Conservation (phyloP, 371 early-diverging fungal genomes). For the Rhizopus microsporus region DNA sequence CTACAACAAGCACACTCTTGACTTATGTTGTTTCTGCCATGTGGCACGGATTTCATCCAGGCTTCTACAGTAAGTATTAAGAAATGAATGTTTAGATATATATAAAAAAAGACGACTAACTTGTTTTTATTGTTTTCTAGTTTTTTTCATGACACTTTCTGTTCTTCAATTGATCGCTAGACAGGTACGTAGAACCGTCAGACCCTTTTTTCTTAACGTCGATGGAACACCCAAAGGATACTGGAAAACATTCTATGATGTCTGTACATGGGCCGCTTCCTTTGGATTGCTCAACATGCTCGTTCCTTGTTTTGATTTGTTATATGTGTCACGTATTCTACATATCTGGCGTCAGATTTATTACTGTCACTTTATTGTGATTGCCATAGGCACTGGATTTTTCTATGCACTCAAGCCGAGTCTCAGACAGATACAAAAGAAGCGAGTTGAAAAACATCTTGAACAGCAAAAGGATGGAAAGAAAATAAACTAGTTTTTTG, state of each 20-base stretch:
- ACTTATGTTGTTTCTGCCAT: conserved; percentile 84
- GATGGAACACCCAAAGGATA: conserved; percentile 8
- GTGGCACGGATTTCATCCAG: conserved; percentile 96
- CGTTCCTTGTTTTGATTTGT: conserved; percentile 73
- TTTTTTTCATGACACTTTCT: conserved; percentile 30
- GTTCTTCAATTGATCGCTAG: conserved; percentile 30
- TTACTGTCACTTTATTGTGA: conserved; percentile 52
- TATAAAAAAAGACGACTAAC: background rate
- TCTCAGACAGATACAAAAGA: conserved; percentile 22
- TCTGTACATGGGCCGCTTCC: conserved; percentile 66
- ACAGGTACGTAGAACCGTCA: conserved; percentile 64
- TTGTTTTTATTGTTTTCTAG: conserved; percentile 6
- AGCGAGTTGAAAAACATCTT: conserved; percentile 3
- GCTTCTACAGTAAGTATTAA: conserved; percentile 71
- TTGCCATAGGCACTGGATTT: conserved; percentile 31
- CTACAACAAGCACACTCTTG: conserved; percentile 52
- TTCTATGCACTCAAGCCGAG: conserved; percentile 10
- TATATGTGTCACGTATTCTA: conserved; percentile 54
- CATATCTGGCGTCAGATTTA: conserved; percentile 62
- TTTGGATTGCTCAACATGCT: conserved; percentile 68
- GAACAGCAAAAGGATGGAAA: conserved; percentile 16
- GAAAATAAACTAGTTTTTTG: conserved; percentile 41
- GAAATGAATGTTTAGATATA: conserved; percentile 15
- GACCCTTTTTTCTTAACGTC: conserved; percentile 58
- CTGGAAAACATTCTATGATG: conserved; percentile 56